These are phyloP conservation scores for Didymella sp. DNA, from an alignment of 2,329 filamentous ascomycete genomes.

Conservation along the genomic window DNA sequence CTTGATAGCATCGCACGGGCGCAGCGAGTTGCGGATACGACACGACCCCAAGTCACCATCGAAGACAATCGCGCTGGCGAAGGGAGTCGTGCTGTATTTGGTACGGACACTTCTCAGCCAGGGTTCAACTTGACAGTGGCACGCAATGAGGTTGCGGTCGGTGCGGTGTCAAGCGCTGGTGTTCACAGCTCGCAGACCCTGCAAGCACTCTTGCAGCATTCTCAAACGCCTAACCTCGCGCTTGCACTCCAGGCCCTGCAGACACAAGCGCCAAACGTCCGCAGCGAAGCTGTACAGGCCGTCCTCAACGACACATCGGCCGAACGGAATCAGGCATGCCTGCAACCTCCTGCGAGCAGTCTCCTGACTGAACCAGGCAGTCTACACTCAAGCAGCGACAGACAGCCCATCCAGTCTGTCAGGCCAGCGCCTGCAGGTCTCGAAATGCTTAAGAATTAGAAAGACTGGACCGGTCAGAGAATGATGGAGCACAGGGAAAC, in stretches of 20 bases:
- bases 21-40: background rate
- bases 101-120: slow-evolving; percentile 1
- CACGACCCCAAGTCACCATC: background rate
- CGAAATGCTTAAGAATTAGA: no score
- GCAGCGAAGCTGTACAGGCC: no score
- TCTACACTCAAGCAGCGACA: no score
- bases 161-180: slow-evolving; percentile 5
- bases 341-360: no score
- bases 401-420: no score
- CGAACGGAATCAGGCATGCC: background rate
- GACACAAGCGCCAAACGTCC: background rate
- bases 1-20: slow-evolving; percentile 2
- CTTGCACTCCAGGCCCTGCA: slow-evolving; percentile 6
- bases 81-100: background rate
- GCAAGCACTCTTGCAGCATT: slow-evolving; percentile 3
- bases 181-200: slow-evolving; percentile 1
- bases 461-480: no score
- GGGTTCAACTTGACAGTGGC: slow-evolving; percentile 4
- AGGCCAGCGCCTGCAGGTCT: no score
- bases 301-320: background rate
- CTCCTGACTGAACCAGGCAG: no score
- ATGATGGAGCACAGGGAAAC: no score
- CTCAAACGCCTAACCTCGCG: background rate
- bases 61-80: background rate
- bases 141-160: background rate